Base-by-base conservation (phyloP, 176 grass and related monocot species). In the Avena eriantha region DNA sequence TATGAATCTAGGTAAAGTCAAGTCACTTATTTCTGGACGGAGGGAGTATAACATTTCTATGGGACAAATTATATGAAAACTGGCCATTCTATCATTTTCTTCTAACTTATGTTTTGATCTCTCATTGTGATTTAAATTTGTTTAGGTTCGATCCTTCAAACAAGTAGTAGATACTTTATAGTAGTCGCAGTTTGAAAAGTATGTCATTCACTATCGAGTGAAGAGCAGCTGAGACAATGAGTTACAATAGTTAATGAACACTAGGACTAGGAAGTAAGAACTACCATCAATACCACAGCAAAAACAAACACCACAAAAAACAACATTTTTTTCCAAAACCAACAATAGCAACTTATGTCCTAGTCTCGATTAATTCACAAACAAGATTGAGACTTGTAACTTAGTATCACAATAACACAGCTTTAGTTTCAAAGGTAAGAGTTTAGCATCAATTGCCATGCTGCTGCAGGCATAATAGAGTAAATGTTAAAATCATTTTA, bases 341-440 rank as follows among this genome's bases (percentile, higher is more conserved):
- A 65, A 2, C 9, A 29, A 15, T 45, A 66, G 7, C 33, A 55
- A 77, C 11, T 58, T 31, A 24, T 77, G 31, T 69, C 18, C 31
- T 51, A 51, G 23, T 51, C 14, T 75, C 31, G 22, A 73, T 57
- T 57, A 57, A 68, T 46, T 36, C 36, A 75, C 21, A 59, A 88
- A 57, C 3, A 77, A 55, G 6, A 75, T 31, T 82, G 35, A 46
- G 36, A 73, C 39, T 69, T 31, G 46, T 17, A 70, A 48, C 18
- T 26, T 9, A 33, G 19, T 80, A 45, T 80, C 3, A 18, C n/a
- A 80, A 29, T 51, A 83, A 77, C 22, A 21, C 43, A 29, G 10
- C 15, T 77, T 57, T 5, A 33, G 65, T 70, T n/a, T 61, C 11
- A 70, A 69, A 83, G 10, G 69, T 82, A 43, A 80, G 26, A 29